Base-by-base conservation (phyloP, 2,329 filamentous ascomycete species). In the Achaetomium macrosporum region DNA sequence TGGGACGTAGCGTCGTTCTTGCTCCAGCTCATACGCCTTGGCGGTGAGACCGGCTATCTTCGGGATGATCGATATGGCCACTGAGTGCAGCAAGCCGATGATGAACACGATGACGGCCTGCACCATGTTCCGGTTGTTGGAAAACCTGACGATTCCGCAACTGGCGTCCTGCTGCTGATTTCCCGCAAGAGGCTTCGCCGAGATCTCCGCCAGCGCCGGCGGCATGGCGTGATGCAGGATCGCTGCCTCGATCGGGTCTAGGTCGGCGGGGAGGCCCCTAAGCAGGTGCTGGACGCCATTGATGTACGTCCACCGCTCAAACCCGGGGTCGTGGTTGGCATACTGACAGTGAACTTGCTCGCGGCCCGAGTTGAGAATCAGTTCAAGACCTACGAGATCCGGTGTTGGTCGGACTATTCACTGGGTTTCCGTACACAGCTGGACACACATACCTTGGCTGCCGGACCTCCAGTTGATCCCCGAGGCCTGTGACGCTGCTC, bases 221-320 rank as follows among this genome's bases (percentile, higher is more conserved):
- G 81, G 81, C 5, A 82, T 66, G 1, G 81, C 74, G 20, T 71
- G 72, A 36, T 73, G 73, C 5, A 85, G 69, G 43, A 73, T 74
- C 20, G 76, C 63, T 29, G 69, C 64, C 63, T 87, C 84, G 57
- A 76, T 74, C 2, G 69, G 67, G 31, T 76, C 77, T 30, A 87
- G 73, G 46, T 84, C 72, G 1, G 67, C 56, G 0, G 84, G 84
- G 0, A 87, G 72, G 8, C 78, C 83, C 55, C 76, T 76, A n/a
- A 87, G 72, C 20, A 87, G 71, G 64, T 85, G 85, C 2, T 78
- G 76, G 4, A 85, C 67, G 53, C 81, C 77, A 59, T 86, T 80
- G 45, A 87, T 68, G 65, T 85, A 87, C 10, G 84, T 73, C 57
- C 81, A 79, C 25, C 84, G 76, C 47, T 79, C 77, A 59, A 82